Evolutionary conservation across 1,139 yeast genomes (phyloP).

Genomic region (Hansenula sp.): DNA sequence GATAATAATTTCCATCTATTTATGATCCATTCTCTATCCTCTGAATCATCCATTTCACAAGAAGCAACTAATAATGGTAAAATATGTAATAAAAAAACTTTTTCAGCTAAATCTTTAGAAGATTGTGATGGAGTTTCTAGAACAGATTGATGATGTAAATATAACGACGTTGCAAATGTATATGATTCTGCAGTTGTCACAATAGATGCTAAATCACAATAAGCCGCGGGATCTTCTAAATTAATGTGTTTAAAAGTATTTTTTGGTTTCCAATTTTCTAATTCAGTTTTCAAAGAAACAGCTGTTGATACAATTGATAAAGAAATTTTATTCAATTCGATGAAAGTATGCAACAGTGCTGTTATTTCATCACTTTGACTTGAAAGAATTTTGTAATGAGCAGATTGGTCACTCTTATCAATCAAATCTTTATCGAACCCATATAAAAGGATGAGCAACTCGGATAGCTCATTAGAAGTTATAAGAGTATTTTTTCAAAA

Average conservation of each 20-base stretch:
- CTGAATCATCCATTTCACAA: conserved; percentile 56
- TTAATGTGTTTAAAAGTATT: conserved; percentile 27
- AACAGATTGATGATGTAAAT: conserved; percentile 64
- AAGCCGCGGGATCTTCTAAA: conserved; percentile 36
- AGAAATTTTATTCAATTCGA: conserved; percentile 47
- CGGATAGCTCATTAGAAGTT: conserved; percentile 47
- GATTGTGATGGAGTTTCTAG: conserved; percentile 59
- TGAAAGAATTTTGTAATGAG: conserved; percentile 70
- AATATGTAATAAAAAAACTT: conserved; percentile 55
- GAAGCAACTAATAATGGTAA: conserved; percentile 61
- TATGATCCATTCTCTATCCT: conserved; percentile 59
- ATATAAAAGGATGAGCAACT: conserved; percentile 60
- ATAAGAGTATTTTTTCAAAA: conserved; percentile 47
- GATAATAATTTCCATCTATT: conserved; percentile 55
- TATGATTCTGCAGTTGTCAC: conserved; percentile 69
- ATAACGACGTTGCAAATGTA: conserved; percentile 51
- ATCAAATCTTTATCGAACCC: conserved; percentile 43
- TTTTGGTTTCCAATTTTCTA: conserved; percentile 53
- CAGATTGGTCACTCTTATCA: conserved; percentile 34
- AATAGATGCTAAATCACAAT: conserved; percentile 55
- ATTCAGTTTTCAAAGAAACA: conserved; percentile 46
- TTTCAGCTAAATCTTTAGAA: conserved; percentile 55
- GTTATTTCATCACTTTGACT: conserved; percentile 69
- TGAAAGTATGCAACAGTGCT: conserved; percentile 59
- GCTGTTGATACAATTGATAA: conserved; percentile 49